These are phyloP conservation scores for Ballota nigra DNA, from an alignment of 257 asterid species.

Conservation along the genomic window DNA sequence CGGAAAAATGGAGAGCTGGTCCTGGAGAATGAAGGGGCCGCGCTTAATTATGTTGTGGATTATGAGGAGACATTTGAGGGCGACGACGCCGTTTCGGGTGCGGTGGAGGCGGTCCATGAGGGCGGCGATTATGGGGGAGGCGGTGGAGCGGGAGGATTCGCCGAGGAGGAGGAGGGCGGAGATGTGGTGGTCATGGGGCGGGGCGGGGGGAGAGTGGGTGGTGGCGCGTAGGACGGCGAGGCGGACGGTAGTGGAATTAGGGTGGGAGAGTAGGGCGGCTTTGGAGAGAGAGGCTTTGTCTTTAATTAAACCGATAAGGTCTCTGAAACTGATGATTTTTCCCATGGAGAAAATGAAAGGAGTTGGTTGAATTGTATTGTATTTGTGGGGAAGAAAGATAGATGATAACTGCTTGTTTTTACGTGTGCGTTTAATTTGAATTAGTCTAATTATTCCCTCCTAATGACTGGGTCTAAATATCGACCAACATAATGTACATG, in stretches of 20 bases:
- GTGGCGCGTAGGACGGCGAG: constrained; percentile 80
- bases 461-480: neutral
- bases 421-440: constrained; percentile 2
- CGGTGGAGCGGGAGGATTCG: constrained; percentile 71
- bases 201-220: constrained; percentile 55
- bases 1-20: constrained; percentile 75
- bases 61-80: constrained; percentile 64
- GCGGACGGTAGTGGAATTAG: constrained; percentile 43
- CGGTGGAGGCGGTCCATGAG: constrained; percentile 79
- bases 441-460: neutral
- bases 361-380: neutral
- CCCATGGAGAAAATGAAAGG: constrained; percentile 37
- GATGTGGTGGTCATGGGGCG: constrained; percentile 45
- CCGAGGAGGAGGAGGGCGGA: constrained; percentile 61
- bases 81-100: constrained; percentile 64
- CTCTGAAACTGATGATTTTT: constrained; percentile 29
- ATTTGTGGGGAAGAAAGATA: no score
- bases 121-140: constrained; percentile 56
- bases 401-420: neutral
- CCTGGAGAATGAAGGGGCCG: constrained; percentile 88
- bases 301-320: constrained; percentile 42
- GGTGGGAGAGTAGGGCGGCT: constrained; percentile 56
- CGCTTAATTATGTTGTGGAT: constrained; percentile 67
- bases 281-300: constrained; percentile 52
- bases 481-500: no score